Base-by-base conservation (phyloP, 2,329 filamentous ascomycete species). In the Emergomyces pasteurianus region DNA sequence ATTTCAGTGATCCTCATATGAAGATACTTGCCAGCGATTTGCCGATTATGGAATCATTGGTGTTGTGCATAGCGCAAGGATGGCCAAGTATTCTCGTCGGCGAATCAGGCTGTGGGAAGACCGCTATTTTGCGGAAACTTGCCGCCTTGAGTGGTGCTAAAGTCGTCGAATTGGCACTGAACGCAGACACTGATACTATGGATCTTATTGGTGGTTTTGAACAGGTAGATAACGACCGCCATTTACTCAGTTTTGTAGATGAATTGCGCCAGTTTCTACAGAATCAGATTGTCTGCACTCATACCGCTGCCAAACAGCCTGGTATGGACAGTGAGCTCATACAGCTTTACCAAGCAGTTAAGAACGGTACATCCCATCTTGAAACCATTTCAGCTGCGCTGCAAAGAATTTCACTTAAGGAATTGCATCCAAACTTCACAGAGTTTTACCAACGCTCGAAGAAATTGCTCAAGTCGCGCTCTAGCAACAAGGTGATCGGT, bases 181-280 rank as follows among this genome's bases (percentile, higher is more conserved):
- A 96, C 70, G 87, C 92, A 7, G 95, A 99, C 68, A 89, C 96
- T 52, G 94, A 99, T 72, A 92, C 92, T 0, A 96, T 96, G 86
- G 94, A 99, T 74, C 83, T 99, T 60, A 90, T 99, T 61, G 94
- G 94, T 69, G 94, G 94, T 0, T 99, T 96, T 70, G 94, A 99
- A 72, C 94, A 99, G 74, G 86, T 90, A 21, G 94, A 99, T 71
- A 85, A 89, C 26, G 80, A 88, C 58, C 83, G 92, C 60, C 84
- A 88, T 63, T 78, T 89, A 4, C 86, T 87, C 59, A 77, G 79
- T n/a, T 79, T 84, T 65, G 70, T 87, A 7, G 72, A 78, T 31
- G 77, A 82, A 55, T 70, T 89, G 14, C 75, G 77, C 14, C 69
- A 75, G 6, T 81, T 81, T 60, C 69, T 88, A 21, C 81, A 84